Conservation (phyloP, 345 rosid genomes). For the Syzygium aromaticum region DNA sequence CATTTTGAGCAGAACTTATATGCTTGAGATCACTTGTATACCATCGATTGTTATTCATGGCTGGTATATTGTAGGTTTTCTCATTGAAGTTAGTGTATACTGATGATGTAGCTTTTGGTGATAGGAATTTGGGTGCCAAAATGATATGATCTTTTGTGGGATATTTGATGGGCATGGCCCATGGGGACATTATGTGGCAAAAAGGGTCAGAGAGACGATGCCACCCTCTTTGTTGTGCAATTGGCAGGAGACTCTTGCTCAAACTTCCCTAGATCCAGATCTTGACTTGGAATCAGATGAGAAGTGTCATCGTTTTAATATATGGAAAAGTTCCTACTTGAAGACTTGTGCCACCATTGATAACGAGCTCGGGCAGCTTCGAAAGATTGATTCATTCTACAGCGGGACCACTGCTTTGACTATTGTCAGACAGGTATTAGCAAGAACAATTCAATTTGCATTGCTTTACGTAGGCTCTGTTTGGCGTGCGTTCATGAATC, state of each 20-base stretch:
- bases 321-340: conserved; percentile 77
- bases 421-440: conserved; percentile 68
- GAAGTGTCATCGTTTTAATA: conserved; percentile 33
- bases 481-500: background rate
- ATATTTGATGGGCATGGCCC: conserved; percentile 94
- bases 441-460: background rate
- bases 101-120: background rate
- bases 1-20: background rate
- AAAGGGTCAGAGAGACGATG: conserved; percentile 70
- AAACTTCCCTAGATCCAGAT: conserved; percentile 33
- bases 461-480: background rate
- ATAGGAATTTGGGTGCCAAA: conserved; percentile 82
- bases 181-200: conserved; percentile 93
- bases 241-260: conserved; percentile 80
- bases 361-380: conserved; percentile 57
- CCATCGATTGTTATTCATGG: background rate
- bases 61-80: background rate
- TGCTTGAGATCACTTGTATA: background rate
- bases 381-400: conserved; percentile 58
- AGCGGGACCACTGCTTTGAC: conserved; percentile 89
- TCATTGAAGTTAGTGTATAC: background rate
- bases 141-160: conserved; percentile 85
- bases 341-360: conserved; percentile 78
- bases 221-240: conserved; percentile 54
- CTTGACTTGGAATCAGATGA: conserved; percentile 44